Evolutionary conservation across 176 grass and related monocot species (phyloP), one percentile per base, ranked within the genome.

Genomic region (Zoysia pacifica): DNA sequence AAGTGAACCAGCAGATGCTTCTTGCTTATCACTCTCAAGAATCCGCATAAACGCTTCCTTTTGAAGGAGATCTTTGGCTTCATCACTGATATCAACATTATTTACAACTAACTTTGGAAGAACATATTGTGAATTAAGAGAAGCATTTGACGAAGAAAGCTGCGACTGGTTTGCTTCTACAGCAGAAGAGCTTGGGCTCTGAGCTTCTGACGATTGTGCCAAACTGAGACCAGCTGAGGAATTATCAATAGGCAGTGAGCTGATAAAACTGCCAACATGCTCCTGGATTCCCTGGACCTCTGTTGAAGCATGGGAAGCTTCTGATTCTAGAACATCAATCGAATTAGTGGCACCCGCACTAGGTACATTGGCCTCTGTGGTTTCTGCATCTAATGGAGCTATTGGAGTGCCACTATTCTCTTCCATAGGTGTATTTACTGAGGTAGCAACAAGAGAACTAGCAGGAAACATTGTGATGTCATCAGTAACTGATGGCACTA

Each of bases 91-190:
- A 70, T 94, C 87, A 75, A 90, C 67, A 82, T 94, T 90, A 87
- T 76, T 84, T 45, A 94, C 85, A 76, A 71, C 73, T 90, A 97
- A 90, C 67, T 97, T 97, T 48, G 94, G 94, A 75, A 97, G 91
- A 82, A 92, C 78, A 85, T 70, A 67, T 41, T 80, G 88, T 71
- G 75, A 80, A 83, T 58, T 69, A 73, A 72, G 65, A 16, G 28
- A 28, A 28, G 74, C 74, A 78, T 55, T 79, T 40, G 82, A 78
- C 78, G 72, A 56, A 47, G 82, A 73, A 81, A 89, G 84, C 59
- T 87, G 84, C 43, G 86, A 73, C 16, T 89, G 89, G 81, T 79
- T 88, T 79, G 77, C 85, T 85, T 90, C 87, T 42, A 75, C 16
- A 44, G 74, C 85, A 82, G 82, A 84, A 79, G 81, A 75, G 70